phyloP scores from a whole-genome alignment of 106 monocot genomes.

The Alisma plantagoaquatica region DNA sequence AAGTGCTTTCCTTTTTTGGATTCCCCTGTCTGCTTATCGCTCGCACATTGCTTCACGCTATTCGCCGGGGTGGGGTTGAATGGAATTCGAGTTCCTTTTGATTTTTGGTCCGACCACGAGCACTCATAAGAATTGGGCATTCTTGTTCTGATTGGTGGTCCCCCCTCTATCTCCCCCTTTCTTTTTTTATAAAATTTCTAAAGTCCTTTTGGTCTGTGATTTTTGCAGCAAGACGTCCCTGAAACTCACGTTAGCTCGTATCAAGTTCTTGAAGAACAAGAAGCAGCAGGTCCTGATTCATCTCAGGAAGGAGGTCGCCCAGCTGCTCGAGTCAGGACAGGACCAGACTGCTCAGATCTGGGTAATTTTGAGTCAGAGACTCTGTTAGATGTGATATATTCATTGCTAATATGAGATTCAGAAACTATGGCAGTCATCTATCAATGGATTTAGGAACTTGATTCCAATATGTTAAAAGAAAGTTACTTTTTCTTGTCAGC shows the following conservation, averaged over 20 bases:
- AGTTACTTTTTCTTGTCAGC: not conserved
- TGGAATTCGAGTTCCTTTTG: not conserved
- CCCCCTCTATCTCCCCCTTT: not conserved
- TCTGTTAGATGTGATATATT: too few species aligned
- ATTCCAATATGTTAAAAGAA: not conserved
- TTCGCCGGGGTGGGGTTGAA: too few species aligned
- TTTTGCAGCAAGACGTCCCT: conserved; percentile 79
- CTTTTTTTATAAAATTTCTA: not conserved
- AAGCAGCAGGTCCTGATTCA: conserved; percentile 41
- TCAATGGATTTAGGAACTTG: too few species aligned
- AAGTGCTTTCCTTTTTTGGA: not conserved
- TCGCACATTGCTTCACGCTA: too few species aligned
- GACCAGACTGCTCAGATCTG: conserved; percentile 84
- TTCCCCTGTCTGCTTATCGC: too few species aligned
- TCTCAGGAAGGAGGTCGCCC: conserved; percentile 70
- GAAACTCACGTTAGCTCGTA: conserved; percentile 56
- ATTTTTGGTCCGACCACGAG: not conserved
- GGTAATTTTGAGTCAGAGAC: too few species aligned
- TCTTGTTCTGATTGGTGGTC: not conserved
- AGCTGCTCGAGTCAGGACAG: conserved; percentile 58
- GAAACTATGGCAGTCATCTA: not conserved
- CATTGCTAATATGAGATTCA: not conserved
- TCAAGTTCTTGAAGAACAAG: conserved; percentile 80
- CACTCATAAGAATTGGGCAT: not conserved
- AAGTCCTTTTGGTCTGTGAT: not conserved